Evolutionary conservation across 371 early-diverging fungal species (phyloP), one percentile per base, ranked within the genome.

Genomic region (Apophysomyces sp.): DNA sequence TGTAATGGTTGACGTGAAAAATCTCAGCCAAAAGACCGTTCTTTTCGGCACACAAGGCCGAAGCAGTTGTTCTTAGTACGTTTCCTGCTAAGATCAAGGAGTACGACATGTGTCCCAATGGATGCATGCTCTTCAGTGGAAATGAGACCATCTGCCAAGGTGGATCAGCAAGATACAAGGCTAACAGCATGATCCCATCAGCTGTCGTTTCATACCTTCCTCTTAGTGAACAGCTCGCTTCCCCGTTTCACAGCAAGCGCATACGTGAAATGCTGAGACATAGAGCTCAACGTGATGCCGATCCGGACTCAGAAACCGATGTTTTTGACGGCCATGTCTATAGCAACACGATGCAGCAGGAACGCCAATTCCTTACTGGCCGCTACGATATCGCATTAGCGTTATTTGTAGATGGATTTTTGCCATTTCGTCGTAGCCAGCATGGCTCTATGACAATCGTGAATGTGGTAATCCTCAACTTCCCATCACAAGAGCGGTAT

Each of bases 351-450:
- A 27, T 11, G 8, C 24, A 34, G 37, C 6, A 21, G 18, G 34
- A 32, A 8, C 34, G 15, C 12, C 34, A 36, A 7, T 3, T 31
- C 15, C 34, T 55, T 12, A 34, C 31, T 5, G 56, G 56, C 1
- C 9, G 34, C 18, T 34, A 32, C 24, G 32, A 55, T 21, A 28
- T 60, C 11, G 36, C 52, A 2, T 12, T 58, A 0, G 15, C 44
- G 1, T 5, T 60, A 21, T 52, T 52, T 29, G 39, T 60, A 3
- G 60, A 60, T 60, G 40, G 60, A 1, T 52, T 60, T 51, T 6
- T 29, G 2, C 53, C 53, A 16, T 36, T 60, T 15, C 21, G 52
- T 21, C 16, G 53, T 1, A 30, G 60, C 16, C 13, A 52, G 1
- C 6, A 7, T 5, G 24, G 24, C 13, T n/a, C n/a, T n/a, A 32